These are phyloP conservation scores for Salvia rosmarinus DNA, from an alignment of 257 asterid species.

Conservation along the genomic window DNA sequence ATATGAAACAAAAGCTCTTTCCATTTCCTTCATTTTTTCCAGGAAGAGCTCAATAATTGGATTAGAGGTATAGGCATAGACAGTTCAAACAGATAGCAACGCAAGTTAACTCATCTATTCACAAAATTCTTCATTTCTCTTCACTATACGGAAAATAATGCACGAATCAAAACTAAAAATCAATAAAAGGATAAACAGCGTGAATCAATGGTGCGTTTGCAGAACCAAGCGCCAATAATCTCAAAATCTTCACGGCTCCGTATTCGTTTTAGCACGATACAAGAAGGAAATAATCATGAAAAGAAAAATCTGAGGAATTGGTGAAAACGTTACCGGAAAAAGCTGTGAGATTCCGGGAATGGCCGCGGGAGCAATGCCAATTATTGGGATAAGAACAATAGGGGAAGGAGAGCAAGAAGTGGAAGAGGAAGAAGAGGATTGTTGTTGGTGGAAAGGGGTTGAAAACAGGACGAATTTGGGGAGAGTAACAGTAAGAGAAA, in stretches of 20 bases:
- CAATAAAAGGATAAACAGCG: neutral
- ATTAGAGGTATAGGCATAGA: neutral
- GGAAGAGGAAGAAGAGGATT: conserved; percentile 28
- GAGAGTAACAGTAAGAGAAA: conserved; percentile 33
- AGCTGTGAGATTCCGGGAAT: conserved; percentile 30
- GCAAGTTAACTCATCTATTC: neutral
- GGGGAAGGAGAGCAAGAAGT: conserved; percentile 38
- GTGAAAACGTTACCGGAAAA: conserved; percentile 37
- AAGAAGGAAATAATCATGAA: neutral
- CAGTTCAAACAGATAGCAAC: conserved; percentile 12
- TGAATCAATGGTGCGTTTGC: neutral
- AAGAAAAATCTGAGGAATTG: neutral
- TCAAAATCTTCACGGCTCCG: neutral
- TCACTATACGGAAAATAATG: neutral
- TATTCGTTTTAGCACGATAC: neutral
- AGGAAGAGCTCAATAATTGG: neutral
- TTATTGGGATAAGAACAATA: conserved; percentile 32
- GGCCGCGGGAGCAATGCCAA: conserved; percentile 25
- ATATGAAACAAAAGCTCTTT: neutral
- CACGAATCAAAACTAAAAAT: neutral
- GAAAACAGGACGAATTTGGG: conserved; percentile 36
- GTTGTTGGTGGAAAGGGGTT: conserved; percentile 29
- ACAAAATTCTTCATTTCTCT: conserved; percentile 6
- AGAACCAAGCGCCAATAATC: neutral
- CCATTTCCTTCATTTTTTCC: neutral